Percentiles rank a stretch among this genome's conserved stretches.
These are phyloP conservation scores for Neurospora discreta DNA, from an alignment of 495 filamentous ascomycete genomes.

Conservation along the genomic window DNA sequence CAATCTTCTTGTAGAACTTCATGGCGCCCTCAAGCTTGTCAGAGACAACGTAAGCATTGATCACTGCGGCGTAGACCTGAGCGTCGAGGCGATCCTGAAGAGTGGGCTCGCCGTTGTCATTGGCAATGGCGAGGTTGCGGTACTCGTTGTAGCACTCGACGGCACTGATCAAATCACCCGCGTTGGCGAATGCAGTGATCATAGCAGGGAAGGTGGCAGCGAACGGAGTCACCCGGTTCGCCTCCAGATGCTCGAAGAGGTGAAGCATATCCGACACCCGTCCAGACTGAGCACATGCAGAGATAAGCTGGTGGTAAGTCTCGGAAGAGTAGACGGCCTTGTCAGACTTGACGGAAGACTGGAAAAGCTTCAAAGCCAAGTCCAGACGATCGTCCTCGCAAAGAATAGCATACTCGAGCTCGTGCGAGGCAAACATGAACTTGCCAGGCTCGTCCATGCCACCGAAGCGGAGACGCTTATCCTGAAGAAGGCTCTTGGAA, in stretches of 20 bases:
- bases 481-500: conserved; percentile 59
- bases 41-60: conserved; percentile 74
- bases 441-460: conserved; percentile 77
- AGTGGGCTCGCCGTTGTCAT: conserved; percentile 64
- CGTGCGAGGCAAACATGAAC: conserved; percentile 83
- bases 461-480: conserved; percentile 67
- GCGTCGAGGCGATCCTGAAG: conserved; percentile 66
- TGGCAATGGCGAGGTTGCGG: conserved; percentile 65
- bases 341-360: conserved; percentile 53
- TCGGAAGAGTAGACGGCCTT: conserved; percentile 47
- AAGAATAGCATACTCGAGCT: conserved; percentile 71
- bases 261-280: conserved; percentile 78
- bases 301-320: conserved; percentile 71
- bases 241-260: conserved; percentile 83
- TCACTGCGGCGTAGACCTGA: conserved; percentile 74
- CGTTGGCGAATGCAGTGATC: conserved; percentile 80
- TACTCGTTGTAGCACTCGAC: conserved; percentile 95
- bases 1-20: conserved; percentile 73
- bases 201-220: conserved; percentile 78
- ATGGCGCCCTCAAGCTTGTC: conserved; percentile 66
- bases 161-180: conserved; percentile 73
- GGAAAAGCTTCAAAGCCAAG: conserved; percentile 75
- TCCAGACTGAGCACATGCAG: conserved; percentile 70
- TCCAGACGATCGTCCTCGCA: conserved; percentile 76
- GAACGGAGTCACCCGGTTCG: conserved; percentile 55